Evolutionary conservation across 2,329 filamentous ascomycete genomes (phyloP).

Genomic region (Fusarium sp.): DNA sequence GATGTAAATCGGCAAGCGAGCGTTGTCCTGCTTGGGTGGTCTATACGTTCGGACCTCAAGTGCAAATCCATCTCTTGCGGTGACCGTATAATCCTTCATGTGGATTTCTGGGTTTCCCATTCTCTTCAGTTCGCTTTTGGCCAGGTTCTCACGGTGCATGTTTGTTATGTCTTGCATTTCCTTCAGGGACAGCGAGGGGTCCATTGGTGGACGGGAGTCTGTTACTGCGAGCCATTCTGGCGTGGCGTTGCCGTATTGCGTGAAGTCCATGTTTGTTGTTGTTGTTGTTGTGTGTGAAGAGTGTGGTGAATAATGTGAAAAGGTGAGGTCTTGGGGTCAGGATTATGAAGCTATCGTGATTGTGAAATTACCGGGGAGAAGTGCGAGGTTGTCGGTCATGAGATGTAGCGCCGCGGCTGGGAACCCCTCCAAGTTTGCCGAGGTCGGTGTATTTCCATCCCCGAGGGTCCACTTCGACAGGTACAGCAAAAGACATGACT

Average conservation of each 20-base stretch:
- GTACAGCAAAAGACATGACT: too few species aligned
- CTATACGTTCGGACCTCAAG: conserved; percentile 41
- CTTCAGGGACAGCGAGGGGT: conserved; percentile 3
- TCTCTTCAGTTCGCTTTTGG: conserved; percentile 10
- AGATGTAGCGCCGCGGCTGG: neutral
- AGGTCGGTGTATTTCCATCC: conserved; percentile 1
- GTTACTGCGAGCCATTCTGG: conserved; percentile 57
- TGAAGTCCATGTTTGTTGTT: conserved; percentile 45
- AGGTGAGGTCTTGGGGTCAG: too few species aligned
- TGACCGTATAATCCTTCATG: conserved; percentile 48
- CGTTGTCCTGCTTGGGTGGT: conserved; percentile 42
- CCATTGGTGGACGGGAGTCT: conserved; percentile 18
- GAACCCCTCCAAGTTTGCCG: conserved; percentile 11
- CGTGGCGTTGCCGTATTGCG: conserved; percentile 54
- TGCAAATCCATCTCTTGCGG: conserved; percentile 28
- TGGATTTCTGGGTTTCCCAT: neutral
- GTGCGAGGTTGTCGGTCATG: neutral
- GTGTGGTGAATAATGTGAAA: too few species aligned
- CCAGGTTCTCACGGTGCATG: conserved; percentile 21
- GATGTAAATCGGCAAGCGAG: conserved; percentile 60
- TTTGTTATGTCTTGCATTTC: conserved; percentile 33
- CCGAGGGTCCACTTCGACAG: neutral
- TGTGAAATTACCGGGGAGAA: neutral
- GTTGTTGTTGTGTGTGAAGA: too few species aligned
- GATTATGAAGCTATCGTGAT: conserved; percentile 16